phyloP scores from a whole-genome alignment of 2,329 filamentous ascomycete species.

The Sphaceloma murrayae region DNA sequence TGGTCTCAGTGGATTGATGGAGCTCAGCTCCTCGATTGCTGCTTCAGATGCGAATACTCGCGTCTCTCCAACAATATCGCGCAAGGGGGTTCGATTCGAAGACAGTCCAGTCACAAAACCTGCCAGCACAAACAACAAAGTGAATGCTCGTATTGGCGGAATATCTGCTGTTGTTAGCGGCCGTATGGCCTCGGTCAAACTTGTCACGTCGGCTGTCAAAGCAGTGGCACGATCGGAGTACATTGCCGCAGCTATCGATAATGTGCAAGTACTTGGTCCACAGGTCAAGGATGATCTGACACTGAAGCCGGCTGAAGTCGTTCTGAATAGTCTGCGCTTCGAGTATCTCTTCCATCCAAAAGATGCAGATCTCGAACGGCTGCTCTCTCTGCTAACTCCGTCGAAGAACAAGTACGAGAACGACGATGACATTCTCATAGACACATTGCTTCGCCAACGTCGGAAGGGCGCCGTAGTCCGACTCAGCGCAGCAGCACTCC shows the following conservation, averaged over 20 bases:
- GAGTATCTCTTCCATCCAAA: conserved; percentile 66
- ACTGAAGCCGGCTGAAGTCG: conserved; percentile 34
- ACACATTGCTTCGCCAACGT: conserved; percentile 77
- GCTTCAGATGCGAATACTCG: conserved; percentile 40
- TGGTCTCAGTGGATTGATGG: conserved; percentile 81
- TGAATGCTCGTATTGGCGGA: conserved; percentile 68
- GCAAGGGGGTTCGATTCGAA: conserved; percentile 50
- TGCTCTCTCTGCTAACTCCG: conserved; percentile 80
- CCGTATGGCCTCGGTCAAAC: conserved; percentile 60
- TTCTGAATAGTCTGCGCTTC: conserved; percentile 56
- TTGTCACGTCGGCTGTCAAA: conserved; percentile 76
- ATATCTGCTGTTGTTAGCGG: conserved; percentile 68
- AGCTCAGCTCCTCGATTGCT: conserved; percentile 74
- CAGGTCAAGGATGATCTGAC: conserved; percentile 34
- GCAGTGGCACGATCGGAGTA: conserved; percentile 64
- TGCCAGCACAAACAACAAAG: conserved; percentile 44
- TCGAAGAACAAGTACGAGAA: conserved; percentile 83
- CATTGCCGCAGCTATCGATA: conserved; percentile 63
- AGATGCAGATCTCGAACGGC: conserved; percentile 68
- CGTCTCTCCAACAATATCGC: conserved; percentile 28
- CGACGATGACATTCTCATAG: conserved; percentile 89
- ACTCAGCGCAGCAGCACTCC: conserved; percentile 55
- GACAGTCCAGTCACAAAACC: conserved; percentile 22
- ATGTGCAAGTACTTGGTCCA: conserved; percentile 62
- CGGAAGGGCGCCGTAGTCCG: conserved; percentile 77